Base-by-base conservation (phyloP, 306 rosid genomes). In the Vigna mungo region DNA sequence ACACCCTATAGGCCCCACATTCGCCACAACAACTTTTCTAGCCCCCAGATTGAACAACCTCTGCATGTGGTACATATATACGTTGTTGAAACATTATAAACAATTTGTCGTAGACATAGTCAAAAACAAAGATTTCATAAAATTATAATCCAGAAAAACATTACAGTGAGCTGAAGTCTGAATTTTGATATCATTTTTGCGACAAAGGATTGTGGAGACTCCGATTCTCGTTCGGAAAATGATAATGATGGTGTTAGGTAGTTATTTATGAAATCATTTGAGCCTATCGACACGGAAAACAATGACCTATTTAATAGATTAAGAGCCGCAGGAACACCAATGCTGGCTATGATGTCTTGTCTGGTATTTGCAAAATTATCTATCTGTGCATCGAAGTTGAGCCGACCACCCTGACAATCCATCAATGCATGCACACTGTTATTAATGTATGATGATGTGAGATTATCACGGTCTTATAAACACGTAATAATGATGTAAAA, bases 1-100 rank as follows among this genome's bases (percentile, higher is more conserved):
- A 59, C 97, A 91, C 55, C 98, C 98, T 46, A 89, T 87, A 12
- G 97, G 93, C 68, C 97, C 97, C 52, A 93, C 88, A 75, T 89
- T 91, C 49, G 80, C 79, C 81, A 91, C 93, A 41, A 89, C 71
- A 46, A 91, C 43, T 77, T 81, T 93, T 74, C 90, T 88, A 4
- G 88, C 97, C 56, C 97, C 97, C 59, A 93, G 65, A 69, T 82
- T 74, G 84, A 79, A 84, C 18, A 89, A 81, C 51, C 96, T 79
- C 97, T 93, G 87, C 87, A 82, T 3, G 52, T 52, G 6, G 17
- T 14, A 15, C 12, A 32, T n/a, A n/a, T n/a, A n/a, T 25, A 25
- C 27, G 23, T 46, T 74, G 39, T 32, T 9, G 13, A 41, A 9
- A 41, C 34, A 16, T 27, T 9, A n/a, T n/a, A 16, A 25, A 62